Evolutionary conservation across 352 stramenopile species (phyloP), one percentile per base, ranked within the genome.

Genomic region (Phytophthora sojae): DNA sequence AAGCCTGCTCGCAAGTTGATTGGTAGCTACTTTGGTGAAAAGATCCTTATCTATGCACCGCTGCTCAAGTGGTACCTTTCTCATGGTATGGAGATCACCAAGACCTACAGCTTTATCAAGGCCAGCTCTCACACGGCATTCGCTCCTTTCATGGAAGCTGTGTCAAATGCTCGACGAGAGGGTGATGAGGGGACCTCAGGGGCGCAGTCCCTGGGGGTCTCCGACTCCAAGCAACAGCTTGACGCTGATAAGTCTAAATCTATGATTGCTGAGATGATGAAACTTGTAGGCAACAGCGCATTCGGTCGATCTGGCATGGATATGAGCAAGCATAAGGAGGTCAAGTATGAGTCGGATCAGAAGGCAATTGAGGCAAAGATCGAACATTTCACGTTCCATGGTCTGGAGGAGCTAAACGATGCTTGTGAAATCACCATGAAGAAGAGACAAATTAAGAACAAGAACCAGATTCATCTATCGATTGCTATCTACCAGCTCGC

Each of bases 31-130:
- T 82, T 82, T 55, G 77, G 71, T 6, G 62, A 69, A 11, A 56
- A 70, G 17, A 80, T 79, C 39, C 57, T 85, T 0, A 74, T 85
- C 12, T 82, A 82, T 30, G 57, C 70, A 2, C 69, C 73, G 8
- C 26, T 80, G 17, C 39, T 84, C 0, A 80, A 77, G 15, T 84
- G 77, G 73, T 84, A 84, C 29, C 15, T 83, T 5, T 14, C 11
- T 4, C 69, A 83, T 45, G 73, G 76, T 4, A 30, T 81, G 4
- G 61, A 60, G 2, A 61, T 80, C 23, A 80, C 61, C 7, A 71
- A 74, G 21, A 68, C 44, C 6, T 69, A 83, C 37, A 61, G 21
- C 9, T 81, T 80, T 23, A 65, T 77, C 21, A 76, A 75, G 51
- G 67, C 62, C 8, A 30, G 29, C 15, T 32, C 55, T 35, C 4